phyloP scores from a whole-genome alignment of 257 asterid species.

The Gentiana straminea region DNA sequence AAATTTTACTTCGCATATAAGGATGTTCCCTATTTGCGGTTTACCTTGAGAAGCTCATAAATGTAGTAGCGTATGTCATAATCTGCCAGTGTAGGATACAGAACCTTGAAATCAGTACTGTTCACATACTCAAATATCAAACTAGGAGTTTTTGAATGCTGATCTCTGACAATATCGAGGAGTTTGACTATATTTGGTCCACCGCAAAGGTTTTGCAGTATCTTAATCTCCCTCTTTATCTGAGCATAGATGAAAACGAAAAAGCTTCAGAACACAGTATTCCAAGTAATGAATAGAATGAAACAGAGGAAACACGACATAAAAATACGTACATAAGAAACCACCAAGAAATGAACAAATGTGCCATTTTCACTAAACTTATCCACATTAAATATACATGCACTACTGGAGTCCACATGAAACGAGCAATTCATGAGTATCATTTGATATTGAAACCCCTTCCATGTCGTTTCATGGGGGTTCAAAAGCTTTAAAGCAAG shows the following conservation, averaged over 20 bases:
- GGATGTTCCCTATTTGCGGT: too few relatives aligned
- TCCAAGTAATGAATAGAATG: background rate
- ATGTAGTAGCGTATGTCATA: constrained; percentile 23
- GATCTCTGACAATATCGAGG: constrained; percentile 18
- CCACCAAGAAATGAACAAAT: background rate
- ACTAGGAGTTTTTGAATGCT: constrained; percentile 20
- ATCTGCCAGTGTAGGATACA: constrained; percentile 20
- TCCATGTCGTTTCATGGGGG: too few relatives aligned
- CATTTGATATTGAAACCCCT: too few relatives aligned
- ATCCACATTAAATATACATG: background rate
- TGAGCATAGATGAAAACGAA: background rate
- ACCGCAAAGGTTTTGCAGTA: constrained; percentile 21
- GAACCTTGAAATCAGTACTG: constrained; percentile 20
- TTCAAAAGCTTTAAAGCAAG: too few relatives aligned
- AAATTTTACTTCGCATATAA: too few relatives aligned
- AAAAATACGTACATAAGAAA: background rate
- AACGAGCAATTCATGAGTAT: too few relatives aligned
- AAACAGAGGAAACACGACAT: background rate
- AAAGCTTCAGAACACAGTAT: too few relatives aligned
- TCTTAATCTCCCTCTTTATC: constrained; percentile 22
- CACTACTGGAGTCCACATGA: too few relatives aligned
- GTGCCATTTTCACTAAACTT: background rate
- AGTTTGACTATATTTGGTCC: constrained; percentile 19
- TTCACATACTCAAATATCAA: constrained; percentile 19
- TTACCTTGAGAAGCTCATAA: constrained; percentile 23